A percentile compares a stretch with the other conserved stretches of the same genome.
These are phyloP conservation scores for Hypoxylon sp. DNA, from an alignment of 2,329 filamentous ascomycete genomes.

Conservation along the genomic window DNA sequence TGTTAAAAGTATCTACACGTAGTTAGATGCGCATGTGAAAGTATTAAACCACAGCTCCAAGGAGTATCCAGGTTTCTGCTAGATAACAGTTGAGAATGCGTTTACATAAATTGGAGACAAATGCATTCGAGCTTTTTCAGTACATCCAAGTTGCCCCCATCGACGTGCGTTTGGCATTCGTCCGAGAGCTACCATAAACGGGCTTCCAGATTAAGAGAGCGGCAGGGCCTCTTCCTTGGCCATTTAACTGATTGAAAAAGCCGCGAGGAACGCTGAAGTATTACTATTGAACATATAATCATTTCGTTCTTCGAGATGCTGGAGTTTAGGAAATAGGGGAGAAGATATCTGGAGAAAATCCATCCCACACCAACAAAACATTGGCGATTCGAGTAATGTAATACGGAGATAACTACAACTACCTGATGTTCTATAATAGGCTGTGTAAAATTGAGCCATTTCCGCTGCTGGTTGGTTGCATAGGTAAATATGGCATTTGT, in stretches of 20 bases:
- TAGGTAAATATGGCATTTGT: constrained; percentile 11
- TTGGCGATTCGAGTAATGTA: constrained; percentile 5
- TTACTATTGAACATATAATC: constrained; percentile 5
- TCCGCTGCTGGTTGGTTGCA: constrained; percentile 13
- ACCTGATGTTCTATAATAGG: neutral
- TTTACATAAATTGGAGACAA: constrained; percentile 13
- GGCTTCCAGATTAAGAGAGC: constrained; percentile 26
- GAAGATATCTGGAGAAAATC: constrained; percentile 1
- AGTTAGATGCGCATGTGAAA: constrained; percentile 7
- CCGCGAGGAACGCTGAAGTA: constrained; percentile 1
- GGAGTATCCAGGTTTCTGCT: neutral
- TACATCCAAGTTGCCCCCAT: constrained; percentile 19
- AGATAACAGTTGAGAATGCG: neutral
- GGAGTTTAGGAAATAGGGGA: constrained; percentile 13
- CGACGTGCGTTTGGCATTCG: constrained; percentile 18
- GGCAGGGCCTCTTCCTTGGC: constrained; percentile 18
- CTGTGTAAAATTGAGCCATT: constrained; percentile 13
- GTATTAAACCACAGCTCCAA: neutral
- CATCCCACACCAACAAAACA: constrained; percentile 1
- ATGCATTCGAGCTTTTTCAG: constrained; percentile 6
- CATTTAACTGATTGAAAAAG: constrained; percentile 8
- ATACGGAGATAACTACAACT: neutral
- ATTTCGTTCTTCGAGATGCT: neutral
- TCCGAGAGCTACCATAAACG: constrained; percentile 3
- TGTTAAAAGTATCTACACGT: neutral